These are phyloP conservation scores for Acanthamoeba culbertsoni DNA, from an alignment of 208 protist genomes.

Conservation along the genomic window DNA sequence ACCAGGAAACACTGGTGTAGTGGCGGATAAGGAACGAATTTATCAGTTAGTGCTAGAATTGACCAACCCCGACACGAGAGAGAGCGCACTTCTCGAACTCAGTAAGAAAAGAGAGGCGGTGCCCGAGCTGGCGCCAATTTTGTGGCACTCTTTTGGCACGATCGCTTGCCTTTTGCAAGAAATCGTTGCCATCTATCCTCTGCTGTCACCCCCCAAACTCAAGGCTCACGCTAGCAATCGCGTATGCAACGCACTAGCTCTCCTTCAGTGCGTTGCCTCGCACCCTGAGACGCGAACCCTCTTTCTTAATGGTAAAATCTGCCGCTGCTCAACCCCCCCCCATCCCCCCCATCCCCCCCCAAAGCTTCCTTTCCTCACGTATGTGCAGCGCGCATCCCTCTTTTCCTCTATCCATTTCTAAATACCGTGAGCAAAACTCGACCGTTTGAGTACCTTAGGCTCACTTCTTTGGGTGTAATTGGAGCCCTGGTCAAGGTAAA, in stretches of 20 bases:
- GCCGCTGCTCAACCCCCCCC: too few relatives aligned
- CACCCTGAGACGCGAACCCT: slow-evolving; percentile 94
- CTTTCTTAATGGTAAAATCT: slow-evolving; percentile 96
- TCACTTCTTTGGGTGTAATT: slow-evolving; percentile 98
- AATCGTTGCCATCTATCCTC: slow-evolving; percentile 97
- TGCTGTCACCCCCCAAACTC: slow-evolving; percentile 88
- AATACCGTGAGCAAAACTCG: slow-evolving; percentile 91
- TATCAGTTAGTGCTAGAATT: slow-evolving; percentile 60
- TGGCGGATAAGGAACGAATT: slow-evolving; percentile 51
- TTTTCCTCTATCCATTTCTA: slow-evolving; percentile 99
- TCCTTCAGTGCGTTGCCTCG: slow-evolving; percentile 98
- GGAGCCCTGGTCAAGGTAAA: slow-evolving; percentile 96
- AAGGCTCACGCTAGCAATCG: slow-evolving; percentile 86
- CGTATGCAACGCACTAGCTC: slow-evolving; percentile 97
- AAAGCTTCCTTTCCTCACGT: neutral
- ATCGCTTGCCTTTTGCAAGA: slow-evolving; percentile 98
- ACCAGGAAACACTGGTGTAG: neutral
- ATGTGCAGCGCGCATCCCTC: slow-evolving; percentile 96
- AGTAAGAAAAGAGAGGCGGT: slow-evolving; percentile 62
- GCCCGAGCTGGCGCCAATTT: slow-evolving; percentile 89
- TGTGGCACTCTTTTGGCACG: slow-evolving; percentile 98
- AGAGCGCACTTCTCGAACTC: slow-evolving; percentile 55
- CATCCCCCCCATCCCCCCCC: too few relatives aligned
- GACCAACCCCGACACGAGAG: slow-evolving; percentile 7
- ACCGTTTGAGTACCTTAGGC: slow-evolving; percentile 96